Base-by-base conservation (phyloP, 371 early-diverging fungal genomes). In the Choanephora cucurbitarum region DNA sequence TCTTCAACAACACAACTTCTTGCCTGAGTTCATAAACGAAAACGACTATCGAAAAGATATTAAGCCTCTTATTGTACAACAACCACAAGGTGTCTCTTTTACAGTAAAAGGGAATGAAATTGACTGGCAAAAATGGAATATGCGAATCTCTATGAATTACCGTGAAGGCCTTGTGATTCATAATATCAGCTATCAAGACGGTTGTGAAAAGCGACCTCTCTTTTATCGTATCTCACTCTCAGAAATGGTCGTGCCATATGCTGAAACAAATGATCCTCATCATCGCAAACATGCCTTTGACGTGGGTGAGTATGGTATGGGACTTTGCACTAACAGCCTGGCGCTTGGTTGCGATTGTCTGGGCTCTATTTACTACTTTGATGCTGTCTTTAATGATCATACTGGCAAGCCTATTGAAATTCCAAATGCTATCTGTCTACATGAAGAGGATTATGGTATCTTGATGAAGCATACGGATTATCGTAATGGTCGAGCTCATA, bases 211-310 rank as follows among this genome's bases (percentile, higher is more conserved):
- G 49, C 69, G 75, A 46, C 77, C 77, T 49, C 63, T 79, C 11
- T 81, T 77, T 57, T 77, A 74, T 24, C 76, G 79, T 60, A 71
- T 75, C 34, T 75, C 79, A 33, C 64, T 77, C 22, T 77, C 77
- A 40, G 76, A 76, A 55, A 79, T 81, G 81, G 77, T 79, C n/a
- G 80, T 81, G 11, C 81, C 81, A 31, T 81, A 81, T 57, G 81
- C 78, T 42, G 81, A 81, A 49, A 78, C 81, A 46, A 43, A 60
- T 17, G 34, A 59, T 18, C 79, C 79, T 37, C 73, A 81, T 44
- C 57, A 67, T 49, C 62, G 72, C 43, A 80, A 80, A 57, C 75
- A 78, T 23, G 81, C 81, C 28, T 80, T 80, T 54, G 81, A 80
- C 63, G 75, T 77, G 33, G 81, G 81, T 40, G 81, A 80, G 46